These are phyloP conservation scores for Eimeria praecox DNA, from an alignment of 169 alveolate genomes.

Conservation along the genomic window DNA sequence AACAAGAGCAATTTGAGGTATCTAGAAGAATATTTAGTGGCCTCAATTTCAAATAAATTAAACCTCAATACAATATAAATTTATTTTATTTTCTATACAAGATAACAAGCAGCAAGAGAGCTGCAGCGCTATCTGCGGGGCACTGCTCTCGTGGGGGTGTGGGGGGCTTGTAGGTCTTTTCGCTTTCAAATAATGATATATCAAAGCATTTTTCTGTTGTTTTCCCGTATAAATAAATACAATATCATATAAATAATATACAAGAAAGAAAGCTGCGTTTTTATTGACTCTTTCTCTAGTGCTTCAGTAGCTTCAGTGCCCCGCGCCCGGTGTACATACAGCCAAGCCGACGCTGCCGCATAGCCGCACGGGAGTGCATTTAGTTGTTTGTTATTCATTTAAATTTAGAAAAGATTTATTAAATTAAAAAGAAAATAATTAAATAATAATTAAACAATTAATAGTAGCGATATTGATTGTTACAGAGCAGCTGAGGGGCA, in stretches of 20 bases:
- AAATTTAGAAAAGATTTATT: no score
- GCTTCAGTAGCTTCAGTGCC: neutral
- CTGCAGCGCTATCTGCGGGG: slow-evolving; percentile 1
- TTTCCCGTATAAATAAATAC: no score
- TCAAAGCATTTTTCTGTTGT: no score
- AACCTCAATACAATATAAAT: neutral
- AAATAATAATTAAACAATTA: no score
- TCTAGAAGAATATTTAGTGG: neutral
- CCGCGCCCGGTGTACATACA: neutral
- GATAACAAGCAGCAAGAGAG: neutral
- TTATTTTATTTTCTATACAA: neutral
- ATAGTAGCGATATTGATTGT: neutral
- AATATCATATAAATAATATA: no score
- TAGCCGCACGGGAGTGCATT: neutral
- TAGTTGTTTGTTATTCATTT: no score
- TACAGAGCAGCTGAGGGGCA: neutral
- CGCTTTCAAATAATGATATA: neutral
- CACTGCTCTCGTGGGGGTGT: slow-evolving; percentile 18
- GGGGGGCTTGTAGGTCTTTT: neutral
- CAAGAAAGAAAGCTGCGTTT: no score
- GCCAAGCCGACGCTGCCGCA: neutral
- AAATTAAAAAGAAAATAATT: no score
- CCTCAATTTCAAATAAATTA: neutral
- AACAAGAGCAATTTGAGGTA: neutral
- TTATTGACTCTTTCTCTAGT: neutral